Evolutionary conservation across 2,329 filamentous ascomycete species (phyloP), one percentile per base, ranked within the genome.

Genomic region (Aspergillus sp.): DNA sequence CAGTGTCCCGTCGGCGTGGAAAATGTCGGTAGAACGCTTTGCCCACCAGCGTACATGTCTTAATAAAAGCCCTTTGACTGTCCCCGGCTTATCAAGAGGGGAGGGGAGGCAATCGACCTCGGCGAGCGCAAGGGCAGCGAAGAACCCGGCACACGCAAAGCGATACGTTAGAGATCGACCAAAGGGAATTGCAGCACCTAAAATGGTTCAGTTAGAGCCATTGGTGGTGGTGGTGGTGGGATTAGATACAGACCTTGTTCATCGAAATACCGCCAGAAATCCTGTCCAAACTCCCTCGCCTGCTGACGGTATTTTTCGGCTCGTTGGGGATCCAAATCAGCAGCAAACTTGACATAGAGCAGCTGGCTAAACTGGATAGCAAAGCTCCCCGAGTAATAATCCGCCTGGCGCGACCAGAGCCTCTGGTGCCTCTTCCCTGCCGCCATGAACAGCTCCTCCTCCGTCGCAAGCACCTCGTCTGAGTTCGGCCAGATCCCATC

Each of bases 301-400:
- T 74, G 71, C 25, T 75, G 61, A 31, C 70, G 71, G 65, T 80
- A 84, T 7, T 60, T 64, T 11, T 71, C 71, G 4, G 74, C 76
- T 19, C 82, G 70, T 31, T 70, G 63, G 0, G 74, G 70, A 53
- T 84, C 82, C 3, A 81, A 45, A 17, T 82, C 78, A 0, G 64
- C 61, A 0, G 80, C 81, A 61, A 81, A 80, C 8, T 76, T 78
- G 0, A 76, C 72, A 61, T 82, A 85, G 0, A 84, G 69, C 3
- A 84, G 68, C 60, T 84, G 82, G 2, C 76, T 78, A 38, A 84
- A 84, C 58, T 84, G 83, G 11, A 85, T 82, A 0, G 83, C 83
- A 59, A 85, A 85, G 50, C 83, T 84, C 0, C 82, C 82, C 0
- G 82, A 84, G 58, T 85, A 85, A 66, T 84, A 84, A 54, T 84